Evolutionary conservation across 192 early-diverging fungal genomes (phyloP).

Genomic region (Coemansia sp.): DNA sequence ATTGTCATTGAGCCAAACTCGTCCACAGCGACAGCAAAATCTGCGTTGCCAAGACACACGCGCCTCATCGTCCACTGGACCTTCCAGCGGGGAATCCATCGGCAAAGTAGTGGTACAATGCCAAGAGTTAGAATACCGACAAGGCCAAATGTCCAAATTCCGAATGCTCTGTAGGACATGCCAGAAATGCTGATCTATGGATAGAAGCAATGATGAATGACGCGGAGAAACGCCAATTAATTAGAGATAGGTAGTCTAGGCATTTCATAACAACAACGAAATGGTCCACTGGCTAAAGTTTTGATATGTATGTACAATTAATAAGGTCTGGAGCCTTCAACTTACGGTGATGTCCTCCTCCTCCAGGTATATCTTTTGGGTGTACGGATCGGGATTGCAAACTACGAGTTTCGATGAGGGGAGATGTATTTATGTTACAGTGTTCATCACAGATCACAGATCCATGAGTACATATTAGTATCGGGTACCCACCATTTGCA

Average conservation of each 20-base stretch:
- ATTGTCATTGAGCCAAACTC: constrained; percentile 65
- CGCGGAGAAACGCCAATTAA: constrained; percentile 32
- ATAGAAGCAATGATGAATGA: constrained; percentile 24
- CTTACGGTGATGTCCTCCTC: constrained; percentile 66
- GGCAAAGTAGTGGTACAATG: constrained; percentile 69
- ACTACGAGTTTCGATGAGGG: constrained; percentile 12
- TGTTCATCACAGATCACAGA: too few relatives aligned
- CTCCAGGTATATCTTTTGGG: constrained; percentile 60
- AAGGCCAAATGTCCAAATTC: constrained; percentile 63
- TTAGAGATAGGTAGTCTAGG: background rate
- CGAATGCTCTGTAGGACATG: constrained; percentile 56
- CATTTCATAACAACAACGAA: background rate
- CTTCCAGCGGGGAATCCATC: constrained; percentile 83
- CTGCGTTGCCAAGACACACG: constrained; percentile 71
- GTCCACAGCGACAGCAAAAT: constrained; percentile 68
- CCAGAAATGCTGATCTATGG: constrained; percentile 49
- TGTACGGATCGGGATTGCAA: constrained; percentile 39
- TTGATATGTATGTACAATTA: too few relatives aligned
- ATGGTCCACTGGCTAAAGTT: too few relatives aligned
- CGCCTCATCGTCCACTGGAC: constrained; percentile 66
- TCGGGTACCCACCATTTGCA: too few relatives aligned
- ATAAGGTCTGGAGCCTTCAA: constrained; percentile 19
- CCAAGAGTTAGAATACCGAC: constrained; percentile 70
- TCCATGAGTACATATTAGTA: too few relatives aligned
- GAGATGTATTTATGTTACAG: background rate